phyloP scores from a whole-genome alignment of 78 protist genomes.

The Neovahlkampfia damariscottae region DNA sequence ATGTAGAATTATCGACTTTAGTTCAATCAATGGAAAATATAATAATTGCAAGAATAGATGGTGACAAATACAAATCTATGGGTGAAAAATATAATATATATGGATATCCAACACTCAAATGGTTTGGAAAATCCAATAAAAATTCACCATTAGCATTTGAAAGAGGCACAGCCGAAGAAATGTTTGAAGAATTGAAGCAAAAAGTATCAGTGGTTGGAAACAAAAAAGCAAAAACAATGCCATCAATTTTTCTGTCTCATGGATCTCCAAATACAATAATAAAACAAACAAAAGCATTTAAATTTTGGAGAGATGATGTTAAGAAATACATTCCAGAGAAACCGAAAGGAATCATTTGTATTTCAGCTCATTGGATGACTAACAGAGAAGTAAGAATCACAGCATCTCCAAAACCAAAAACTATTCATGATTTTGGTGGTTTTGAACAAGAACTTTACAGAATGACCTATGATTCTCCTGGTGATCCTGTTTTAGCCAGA shows the following conservation, averaged over 20 bases:
- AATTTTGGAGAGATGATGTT: too few species aligned
- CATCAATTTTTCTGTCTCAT: too few species aligned
- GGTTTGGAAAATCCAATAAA: slow-evolving; percentile 26
- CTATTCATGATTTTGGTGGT: slow-evolving; percentile 43
- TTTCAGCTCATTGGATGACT: slow-evolving; percentile 41
- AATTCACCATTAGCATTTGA: background rate
- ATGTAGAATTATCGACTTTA: slow-evolving; percentile 50
- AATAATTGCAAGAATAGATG: slow-evolving; percentile 68
- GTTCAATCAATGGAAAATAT: slow-evolving; percentile 20
- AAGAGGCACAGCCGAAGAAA: background rate
- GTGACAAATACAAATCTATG: slow-evolving; percentile 35
- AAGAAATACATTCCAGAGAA: background rate
- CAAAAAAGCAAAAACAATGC: too few species aligned
- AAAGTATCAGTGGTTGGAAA: background rate
- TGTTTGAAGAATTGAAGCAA: background rate
- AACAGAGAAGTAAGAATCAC: slow-evolving; percentile 15
- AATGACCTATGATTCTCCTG: slow-evolving; percentile 24
- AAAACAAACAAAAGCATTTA: too few species aligned
- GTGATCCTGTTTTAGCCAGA: slow-evolving; percentile 14
- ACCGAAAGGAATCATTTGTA: background rate
- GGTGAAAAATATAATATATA: slow-evolving; percentile 38
- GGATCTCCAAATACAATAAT: too few species aligned
- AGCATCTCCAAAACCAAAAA: slow-evolving; percentile 1
- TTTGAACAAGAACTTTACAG: slow-evolving; percentile 31
- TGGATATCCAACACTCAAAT: slow-evolving; percentile 82